Percentiles rank a stretch among this genome's conserved stretches.
Conservation (phyloP, 2,329 filamentous ascomycete genomes). For the Colletotrichum echinochloae region DNA sequence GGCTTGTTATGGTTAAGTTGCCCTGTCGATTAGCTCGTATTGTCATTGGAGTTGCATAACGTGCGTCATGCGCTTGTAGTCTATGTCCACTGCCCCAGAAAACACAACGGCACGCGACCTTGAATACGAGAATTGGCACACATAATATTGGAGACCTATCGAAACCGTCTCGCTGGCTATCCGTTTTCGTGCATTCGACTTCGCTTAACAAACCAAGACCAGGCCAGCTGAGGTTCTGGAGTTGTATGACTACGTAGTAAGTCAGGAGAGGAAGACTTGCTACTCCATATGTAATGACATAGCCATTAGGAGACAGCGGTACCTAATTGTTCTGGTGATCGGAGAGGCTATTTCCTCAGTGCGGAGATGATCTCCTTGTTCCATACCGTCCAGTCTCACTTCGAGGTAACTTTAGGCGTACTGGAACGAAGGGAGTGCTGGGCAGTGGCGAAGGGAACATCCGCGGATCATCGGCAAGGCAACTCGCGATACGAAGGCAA, state of each 20-base stretch:
- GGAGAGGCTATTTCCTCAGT: neutral
- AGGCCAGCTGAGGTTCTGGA: no score
- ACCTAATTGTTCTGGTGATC: constrained; percentile 5
- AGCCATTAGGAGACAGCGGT: neutral
- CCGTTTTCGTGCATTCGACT: neutral
- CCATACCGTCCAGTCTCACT: neutral
- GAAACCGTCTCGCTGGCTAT: neutral
- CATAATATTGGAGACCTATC: neutral
- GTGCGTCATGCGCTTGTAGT: constrained; percentile 30
- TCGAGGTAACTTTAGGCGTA: neutral
- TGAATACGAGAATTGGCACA: constrained; percentile 33
- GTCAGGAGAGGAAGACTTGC: neutral
- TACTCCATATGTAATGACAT: neutral
- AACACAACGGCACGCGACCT: constrained; percentile 25
- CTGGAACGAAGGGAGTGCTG: constrained; percentile 7
- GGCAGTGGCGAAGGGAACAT: constrained; percentile 16
- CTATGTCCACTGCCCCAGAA: constrained; percentile 33
- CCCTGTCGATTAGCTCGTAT: constrained; percentile 28
- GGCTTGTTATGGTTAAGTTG: constrained; percentile 24
- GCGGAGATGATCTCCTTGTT: neutral
- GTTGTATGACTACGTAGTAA: neutral
- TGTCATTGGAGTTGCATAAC: constrained; percentile 22
- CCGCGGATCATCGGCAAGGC: constrained; percentile 15
- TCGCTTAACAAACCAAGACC: neutral
- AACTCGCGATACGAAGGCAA: constrained; percentile 15